phyloP scores from a whole-genome alignment of 2,329 filamentous ascomycete genomes.

The Parafenestella ontariensis region DNA sequence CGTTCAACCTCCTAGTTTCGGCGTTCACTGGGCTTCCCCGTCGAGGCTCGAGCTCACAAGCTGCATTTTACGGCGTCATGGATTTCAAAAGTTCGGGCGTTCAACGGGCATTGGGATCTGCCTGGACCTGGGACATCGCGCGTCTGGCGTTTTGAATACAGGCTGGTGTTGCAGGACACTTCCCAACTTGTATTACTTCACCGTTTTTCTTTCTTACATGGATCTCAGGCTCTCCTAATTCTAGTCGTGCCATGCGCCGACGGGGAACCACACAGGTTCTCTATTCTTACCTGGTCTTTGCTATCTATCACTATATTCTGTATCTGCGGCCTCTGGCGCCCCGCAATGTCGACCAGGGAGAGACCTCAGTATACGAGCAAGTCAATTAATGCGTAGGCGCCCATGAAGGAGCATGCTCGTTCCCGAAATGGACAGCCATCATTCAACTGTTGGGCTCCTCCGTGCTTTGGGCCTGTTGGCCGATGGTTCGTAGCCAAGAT shows the following conservation, averaged over 20 bases:
- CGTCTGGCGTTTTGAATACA: constrained; percentile 49
- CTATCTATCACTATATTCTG: constrained; percentile 26
- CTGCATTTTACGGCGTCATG: constrained; percentile 53
- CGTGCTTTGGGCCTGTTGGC: constrained; percentile 23
- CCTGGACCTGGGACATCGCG: constrained; percentile 34
- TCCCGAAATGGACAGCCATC: constrained; percentile 30
- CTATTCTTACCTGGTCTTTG: constrained; percentile 29
- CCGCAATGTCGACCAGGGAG: constrained; percentile 33
- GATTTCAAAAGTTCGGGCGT: constrained; percentile 49
- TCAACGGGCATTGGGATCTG: constrained; percentile 44
- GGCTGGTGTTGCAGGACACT: constrained; percentile 46
- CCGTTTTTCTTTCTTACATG: constrained; percentile 25
- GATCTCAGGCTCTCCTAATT: constrained; percentile 29
- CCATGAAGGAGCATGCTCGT: constrained; percentile 27
- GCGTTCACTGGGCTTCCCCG: constrained; percentile 25
- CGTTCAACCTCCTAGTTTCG: constrained; percentile 29
- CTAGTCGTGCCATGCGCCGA: constrained; percentile 23
- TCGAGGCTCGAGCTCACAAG: constrained; percentile 32
- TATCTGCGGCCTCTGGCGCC: constrained; percentile 23
- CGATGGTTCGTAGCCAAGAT: constrained; percentile 16
- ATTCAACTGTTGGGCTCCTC: constrained; percentile 26
- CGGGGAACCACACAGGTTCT: constrained; percentile 13
- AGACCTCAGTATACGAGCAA: constrained; percentile 42
- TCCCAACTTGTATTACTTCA: constrained; percentile 41
- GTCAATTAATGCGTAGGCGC: constrained; percentile 43